Percentiles rank a stretch among this genome's conserved stretches.
Evolutionary conservation across 2,329 filamentous ascomycete species (phyloP).

Genomic region (Sclerotinia subarctica): DNA sequence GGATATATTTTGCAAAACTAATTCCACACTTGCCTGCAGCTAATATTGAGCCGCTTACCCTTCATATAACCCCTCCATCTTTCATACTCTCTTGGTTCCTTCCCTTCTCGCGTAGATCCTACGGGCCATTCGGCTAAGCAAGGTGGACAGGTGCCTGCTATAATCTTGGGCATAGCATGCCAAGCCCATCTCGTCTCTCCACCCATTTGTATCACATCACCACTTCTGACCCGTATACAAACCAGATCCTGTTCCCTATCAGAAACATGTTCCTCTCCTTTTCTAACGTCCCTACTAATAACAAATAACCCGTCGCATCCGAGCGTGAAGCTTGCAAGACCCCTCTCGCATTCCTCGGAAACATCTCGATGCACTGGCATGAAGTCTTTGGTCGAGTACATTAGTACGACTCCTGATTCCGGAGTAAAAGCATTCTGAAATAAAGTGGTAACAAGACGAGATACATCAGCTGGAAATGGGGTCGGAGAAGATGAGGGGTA

Average conservation of each 20-base stretch:
- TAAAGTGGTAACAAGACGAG: constrained; percentile 60
- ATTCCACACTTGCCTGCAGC: constrained; percentile 80
- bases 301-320: constrained; percentile 91
- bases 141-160: constrained; percentile 73
- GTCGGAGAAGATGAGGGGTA: constrained; percentile 69
- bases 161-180: constrained; percentile 90
- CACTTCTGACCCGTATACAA: constrained; percentile 70
- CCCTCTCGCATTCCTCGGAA: constrained; percentile 74
- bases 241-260: constrained; percentile 41
- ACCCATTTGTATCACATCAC: constrained; percentile 89
- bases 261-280: constrained; percentile 30
- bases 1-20: constrained; percentile 20
- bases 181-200: constrained; percentile 80
- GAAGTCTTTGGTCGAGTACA: constrained; percentile 86
- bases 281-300: constrained; percentile 54
- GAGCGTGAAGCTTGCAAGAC: constrained; percentile 79
- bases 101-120: constrained; percentile 34
- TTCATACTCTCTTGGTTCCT: constrained; percentile 46
- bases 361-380: constrained; percentile 93
- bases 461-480: constrained; percentile 71
- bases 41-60: constrained; percentile 83
- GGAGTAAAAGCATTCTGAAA: constrained; percentile 71
- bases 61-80: constrained; percentile 86
- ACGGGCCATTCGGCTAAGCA: constrained; percentile 74
- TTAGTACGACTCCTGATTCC: constrained; percentile 87